phyloP scores from a whole-genome alignment of 495 filamentous ascomycete species.

The Annulohypoxylon stygium region DNA sequence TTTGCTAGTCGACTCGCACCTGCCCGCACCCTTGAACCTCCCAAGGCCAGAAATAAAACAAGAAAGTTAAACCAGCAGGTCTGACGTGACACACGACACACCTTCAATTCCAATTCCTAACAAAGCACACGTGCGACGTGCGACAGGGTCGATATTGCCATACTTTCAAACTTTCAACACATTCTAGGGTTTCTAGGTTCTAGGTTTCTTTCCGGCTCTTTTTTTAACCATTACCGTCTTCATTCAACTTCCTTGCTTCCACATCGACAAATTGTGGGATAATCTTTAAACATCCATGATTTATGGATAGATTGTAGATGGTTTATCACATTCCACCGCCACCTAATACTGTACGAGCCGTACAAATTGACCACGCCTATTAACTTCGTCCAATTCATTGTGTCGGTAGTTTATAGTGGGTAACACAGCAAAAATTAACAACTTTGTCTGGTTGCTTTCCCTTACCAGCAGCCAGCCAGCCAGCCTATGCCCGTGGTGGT shows the following conservation, averaged over 20 bases:
- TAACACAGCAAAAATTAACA: slow-evolving; percentile 26
- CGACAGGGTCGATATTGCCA: slow-evolving; percentile 10
- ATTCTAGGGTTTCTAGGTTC: background rate
- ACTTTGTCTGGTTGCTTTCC: slow-evolving; percentile 14
- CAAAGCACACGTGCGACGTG: slow-evolving; percentile 10
- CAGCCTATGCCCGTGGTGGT: slow-evolving; percentile 18
- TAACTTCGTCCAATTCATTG: background rate
- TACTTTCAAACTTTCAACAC: background rate
- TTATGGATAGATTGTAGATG: background rate
- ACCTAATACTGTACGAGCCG: background rate
- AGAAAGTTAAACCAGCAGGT: slow-evolving; percentile 17
- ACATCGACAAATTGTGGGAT: background rate
- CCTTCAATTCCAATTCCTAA: slow-evolving; percentile 14
- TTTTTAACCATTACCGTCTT: background rate
- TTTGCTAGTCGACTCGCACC: background rate
- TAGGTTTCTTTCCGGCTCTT: background rate
- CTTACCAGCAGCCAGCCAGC: background rate
- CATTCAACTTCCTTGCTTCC: background rate
- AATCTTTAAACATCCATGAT: background rate
- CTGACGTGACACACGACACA: slow-evolving; percentile 41
- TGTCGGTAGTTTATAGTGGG: slow-evolving; percentile 43
- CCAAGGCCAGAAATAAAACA: slow-evolving; percentile 35
- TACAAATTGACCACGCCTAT: background rate
- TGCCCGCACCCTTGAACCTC: slow-evolving; percentile 3
- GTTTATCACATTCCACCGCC: slow-evolving; percentile 33